A percentile compares a stretch with the other conserved stretches of the same genome.
These are phyloP conservation scores for Litsea cubeba DNA, from an alignment of 164 flowering plant species.

Conservation along the genomic window DNA sequence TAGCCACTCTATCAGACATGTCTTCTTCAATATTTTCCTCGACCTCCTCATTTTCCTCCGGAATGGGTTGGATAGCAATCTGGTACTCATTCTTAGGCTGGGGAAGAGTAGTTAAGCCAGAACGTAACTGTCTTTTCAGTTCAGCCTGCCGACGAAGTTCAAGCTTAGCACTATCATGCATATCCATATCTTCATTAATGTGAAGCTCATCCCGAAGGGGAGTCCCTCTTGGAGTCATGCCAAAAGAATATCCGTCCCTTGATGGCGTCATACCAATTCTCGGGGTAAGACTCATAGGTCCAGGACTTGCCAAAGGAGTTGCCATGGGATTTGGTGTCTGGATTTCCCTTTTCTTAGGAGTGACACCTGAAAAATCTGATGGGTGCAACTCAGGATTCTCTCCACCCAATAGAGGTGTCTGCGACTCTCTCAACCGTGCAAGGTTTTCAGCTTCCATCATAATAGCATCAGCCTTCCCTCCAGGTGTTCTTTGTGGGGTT, in stretches of 20 bases:
- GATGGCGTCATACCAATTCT: conserved; percentile 90
- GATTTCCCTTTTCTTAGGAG: conserved; percentile 86
- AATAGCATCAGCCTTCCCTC: conserved; percentile 91
- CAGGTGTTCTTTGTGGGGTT: conserved; percentile 94
- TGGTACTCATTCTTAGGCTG: conserved; percentile 95
- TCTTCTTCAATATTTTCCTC: conserved; percentile 94
- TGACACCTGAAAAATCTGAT: conserved; percentile 97
- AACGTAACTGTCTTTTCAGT: conserved; percentile 60
- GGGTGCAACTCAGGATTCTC: conserved; percentile 97
- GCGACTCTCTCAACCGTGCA: conserved; percentile 86
- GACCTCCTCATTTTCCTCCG: conserved; percentile 81
- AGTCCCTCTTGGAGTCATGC: conserved; percentile 82
- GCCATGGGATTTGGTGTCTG: conserved; percentile 88
- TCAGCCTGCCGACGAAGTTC: conserved; percentile 76
- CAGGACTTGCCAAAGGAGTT: conserved; percentile 86
- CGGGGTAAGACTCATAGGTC: conserved; percentile 68
- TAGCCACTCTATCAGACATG: conserved; percentile 89
- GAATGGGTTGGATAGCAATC: conserved; percentile 61
- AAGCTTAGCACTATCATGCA: conserved; percentile 63
- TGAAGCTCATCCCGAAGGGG: conserved; percentile 92
- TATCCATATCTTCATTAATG: conserved; percentile 83
- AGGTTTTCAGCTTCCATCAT: conserved; percentile 99
- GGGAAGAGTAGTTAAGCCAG: conserved; percentile 78
- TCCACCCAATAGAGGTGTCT: conserved; percentile 94
- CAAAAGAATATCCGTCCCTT: conserved; percentile 66